Evolutionary conservation across 345 rosid genomes (phyloP).

Genomic region (Ceriops tagal): DNA sequence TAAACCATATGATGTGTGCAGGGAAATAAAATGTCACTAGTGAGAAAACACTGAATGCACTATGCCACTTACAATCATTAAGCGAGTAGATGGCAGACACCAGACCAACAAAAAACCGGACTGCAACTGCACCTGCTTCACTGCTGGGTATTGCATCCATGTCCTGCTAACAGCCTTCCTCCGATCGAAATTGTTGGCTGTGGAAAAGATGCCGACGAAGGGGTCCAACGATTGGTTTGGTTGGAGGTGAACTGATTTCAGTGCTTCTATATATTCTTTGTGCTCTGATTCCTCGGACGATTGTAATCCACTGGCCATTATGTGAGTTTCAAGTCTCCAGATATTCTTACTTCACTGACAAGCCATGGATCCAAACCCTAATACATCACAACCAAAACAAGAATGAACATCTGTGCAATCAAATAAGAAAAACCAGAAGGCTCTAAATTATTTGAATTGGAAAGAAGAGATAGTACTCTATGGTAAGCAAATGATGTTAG

Average conservation of each 20-base stretch:
- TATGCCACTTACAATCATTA: background rate
- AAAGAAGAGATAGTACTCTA: conserved; percentile 49
- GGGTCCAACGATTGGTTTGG: conserved; percentile 54
- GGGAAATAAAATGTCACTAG: background rate
- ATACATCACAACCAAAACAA: background rate
- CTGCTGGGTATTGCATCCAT: conserved; percentile 89
- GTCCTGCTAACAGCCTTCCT: conserved; percentile 93
- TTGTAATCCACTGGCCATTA: conserved; percentile 86
- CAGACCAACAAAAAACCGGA: conserved; percentile 92
- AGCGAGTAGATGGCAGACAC: conserved; percentile 34
- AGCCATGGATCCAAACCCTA: conserved; percentile 94
- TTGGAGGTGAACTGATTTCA: conserved; percentile 59
- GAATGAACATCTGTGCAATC: background rate
- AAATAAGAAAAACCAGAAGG: background rate
- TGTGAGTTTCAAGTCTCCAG: conserved; percentile 60
- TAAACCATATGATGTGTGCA: background rate
- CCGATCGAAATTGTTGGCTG: conserved; percentile 81
- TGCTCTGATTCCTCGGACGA: conserved; percentile 80
- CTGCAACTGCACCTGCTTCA: conserved; percentile 66
- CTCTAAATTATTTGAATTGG: background rate
- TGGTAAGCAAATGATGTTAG: conserved; percentile 84
- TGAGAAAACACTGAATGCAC: too few relatives aligned
- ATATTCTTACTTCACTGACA: conserved; percentile 64
- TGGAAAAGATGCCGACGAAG: conserved; percentile 84
- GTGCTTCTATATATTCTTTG: conserved; percentile 53